Evolutionary conservation across 805 yeast genomes (phyloP).

Genomic region (Yarrowia keelungensis): DNA sequence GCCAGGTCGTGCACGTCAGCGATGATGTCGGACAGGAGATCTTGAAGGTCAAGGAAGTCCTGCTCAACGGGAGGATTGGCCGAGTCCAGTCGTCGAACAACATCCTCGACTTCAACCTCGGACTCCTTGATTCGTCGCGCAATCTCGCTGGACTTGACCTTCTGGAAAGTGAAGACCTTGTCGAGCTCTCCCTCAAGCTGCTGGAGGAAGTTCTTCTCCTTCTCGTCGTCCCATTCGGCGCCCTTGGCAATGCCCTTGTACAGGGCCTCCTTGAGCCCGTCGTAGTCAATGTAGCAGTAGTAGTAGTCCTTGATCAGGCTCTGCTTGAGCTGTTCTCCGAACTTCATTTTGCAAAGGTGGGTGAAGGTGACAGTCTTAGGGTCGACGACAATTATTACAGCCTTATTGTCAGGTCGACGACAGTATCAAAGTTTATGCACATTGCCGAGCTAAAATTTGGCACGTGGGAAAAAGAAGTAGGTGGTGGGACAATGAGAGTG

Average conservation of each 20-base stretch:
- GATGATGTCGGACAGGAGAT: slow-evolving; percentile 81
- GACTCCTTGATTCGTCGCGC: slow-evolving; percentile 82
- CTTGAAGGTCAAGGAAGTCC: slow-evolving; percentile 76
- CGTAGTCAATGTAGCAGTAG: slow-evolving; percentile 90
- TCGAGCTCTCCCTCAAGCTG: slow-evolving; percentile 83
- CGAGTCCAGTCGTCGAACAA: slow-evolving; percentile 62
- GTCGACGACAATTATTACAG: neutral
- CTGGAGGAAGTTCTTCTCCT: slow-evolving; percentile 82
- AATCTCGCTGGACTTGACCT: slow-evolving; percentile 85
- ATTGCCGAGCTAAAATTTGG: neutral
- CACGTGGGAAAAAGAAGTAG: slow-evolving; percentile 11
- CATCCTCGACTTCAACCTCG: slow-evolving; percentile 72
- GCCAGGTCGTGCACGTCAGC: slow-evolving; percentile 98
- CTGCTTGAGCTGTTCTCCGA: slow-evolving; percentile 90
- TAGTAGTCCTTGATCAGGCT: slow-evolving; percentile 89
- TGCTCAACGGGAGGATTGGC: slow-evolving; percentile 57
- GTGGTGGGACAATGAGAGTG: too few relatives aligned
- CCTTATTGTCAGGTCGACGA: slow-evolving; percentile 21
- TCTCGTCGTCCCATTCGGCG: slow-evolving; percentile 73
- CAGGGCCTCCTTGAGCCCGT: slow-evolving; percentile 83
- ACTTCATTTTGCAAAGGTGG: slow-evolving; percentile 67
- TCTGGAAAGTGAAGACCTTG: slow-evolving; percentile 90
- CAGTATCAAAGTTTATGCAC: slow-evolving; percentile 36
- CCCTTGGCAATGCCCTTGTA: slow-evolving; percentile 66
- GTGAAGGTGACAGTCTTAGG: too few relatives aligned